These are phyloP conservation scores for Russula olivacea DNA, from an alignment of 768 basidiomycete species.

Conservation along the genomic window DNA sequence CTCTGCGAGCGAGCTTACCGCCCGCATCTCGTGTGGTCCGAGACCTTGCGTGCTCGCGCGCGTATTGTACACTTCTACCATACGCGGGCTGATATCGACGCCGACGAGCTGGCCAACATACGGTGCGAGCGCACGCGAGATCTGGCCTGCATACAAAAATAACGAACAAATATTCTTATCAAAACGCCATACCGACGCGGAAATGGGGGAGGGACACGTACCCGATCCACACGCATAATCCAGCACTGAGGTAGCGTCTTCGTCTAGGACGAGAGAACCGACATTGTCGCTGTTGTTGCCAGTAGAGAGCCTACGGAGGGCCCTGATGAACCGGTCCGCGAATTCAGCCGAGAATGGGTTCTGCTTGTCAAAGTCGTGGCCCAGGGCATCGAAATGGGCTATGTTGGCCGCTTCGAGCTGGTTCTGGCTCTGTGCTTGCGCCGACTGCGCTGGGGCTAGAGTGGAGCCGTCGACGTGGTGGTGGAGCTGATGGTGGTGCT, in stretches of 20 bases:
- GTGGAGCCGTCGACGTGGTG: not conserved
- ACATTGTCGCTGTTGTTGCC: not conserved
- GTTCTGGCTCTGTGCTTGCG: not conserved
- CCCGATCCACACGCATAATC: constrained; percentile 23
- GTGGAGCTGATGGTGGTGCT: not conserved
- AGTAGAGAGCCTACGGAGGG: not conserved
- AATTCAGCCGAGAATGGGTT: constrained; percentile 8
- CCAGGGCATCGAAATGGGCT: constrained; percentile 9
- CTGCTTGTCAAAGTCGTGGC: constrained; percentile 4
- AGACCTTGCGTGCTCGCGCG: constrained; percentile 57
- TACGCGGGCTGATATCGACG: constrained; percentile 66
- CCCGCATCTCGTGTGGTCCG: constrained; percentile 57
- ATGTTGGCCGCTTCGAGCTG: constrained; percentile 12
- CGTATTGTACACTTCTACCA: constrained; percentile 62
- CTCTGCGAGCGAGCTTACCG: constrained; percentile 48
- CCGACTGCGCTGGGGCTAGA: not conserved
- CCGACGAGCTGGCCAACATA: constrained; percentile 61
- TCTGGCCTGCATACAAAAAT: constrained; percentile 40
- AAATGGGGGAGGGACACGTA: not conserved
- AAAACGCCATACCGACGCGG: not conserved
- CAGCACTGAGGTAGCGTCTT: constrained; percentile 2
- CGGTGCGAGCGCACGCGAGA: constrained; percentile 56
- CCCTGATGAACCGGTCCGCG: not conserved
- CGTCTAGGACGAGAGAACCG: not conserved
- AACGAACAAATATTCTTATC: not conserved